Evolutionary conservation across 179 eudicot genomes (phyloP), one percentile per base, ranked within the genome.

Genomic region (Spergularia azorica): DNA sequence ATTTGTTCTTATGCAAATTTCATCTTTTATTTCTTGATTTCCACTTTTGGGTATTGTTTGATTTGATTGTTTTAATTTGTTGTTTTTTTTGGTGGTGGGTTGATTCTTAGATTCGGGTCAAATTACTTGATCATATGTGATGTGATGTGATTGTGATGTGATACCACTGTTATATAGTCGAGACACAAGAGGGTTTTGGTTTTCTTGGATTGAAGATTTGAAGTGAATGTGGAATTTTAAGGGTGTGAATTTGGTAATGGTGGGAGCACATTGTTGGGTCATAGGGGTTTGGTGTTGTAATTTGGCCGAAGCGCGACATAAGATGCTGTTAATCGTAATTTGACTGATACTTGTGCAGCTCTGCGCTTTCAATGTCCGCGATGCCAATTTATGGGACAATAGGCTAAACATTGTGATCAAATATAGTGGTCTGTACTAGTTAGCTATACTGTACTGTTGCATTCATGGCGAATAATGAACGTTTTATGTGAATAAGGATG

Each of bases 211-310:
- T 26, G 32, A 21, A 21, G 21, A 21, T 21, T 21, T 54, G 12
- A 14, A 10, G 58, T 54, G 15, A 54, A 54, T 54, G 16, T 14
- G 8, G 11, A 16, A 46, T 65, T 65, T 7, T 68, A 11, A 52
- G 73, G 73, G 73, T 52, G n/a, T 70, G 60, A 70, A 51, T 52
- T 70, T 20, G 59, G 41, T 70, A 5, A n/a, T 51, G 17, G 51
- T 10, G 60, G 14, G 54, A 0, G 54, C 6, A 43, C 20, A 15
- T 67, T 67, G 26, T n/a, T 67, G 50, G 50, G n/a, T 26, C 16
- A 36, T 68, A 7, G 73, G 17, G 14, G 17, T 11, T 50, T 46
- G 67, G n/a, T 63, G 48, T 9, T 38, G 4, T 36, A 2, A 66
- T 26, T 43, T 41, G 26, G 70, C 9, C 15, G 43, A 60, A 60